A percentile compares a stretch with the other conserved stretches of the same genome.
These are phyloP conservation scores for Earliella scabrosa DNA, from an alignment of 1,284 basidiomycete species.

Conservation along the genomic window DNA sequence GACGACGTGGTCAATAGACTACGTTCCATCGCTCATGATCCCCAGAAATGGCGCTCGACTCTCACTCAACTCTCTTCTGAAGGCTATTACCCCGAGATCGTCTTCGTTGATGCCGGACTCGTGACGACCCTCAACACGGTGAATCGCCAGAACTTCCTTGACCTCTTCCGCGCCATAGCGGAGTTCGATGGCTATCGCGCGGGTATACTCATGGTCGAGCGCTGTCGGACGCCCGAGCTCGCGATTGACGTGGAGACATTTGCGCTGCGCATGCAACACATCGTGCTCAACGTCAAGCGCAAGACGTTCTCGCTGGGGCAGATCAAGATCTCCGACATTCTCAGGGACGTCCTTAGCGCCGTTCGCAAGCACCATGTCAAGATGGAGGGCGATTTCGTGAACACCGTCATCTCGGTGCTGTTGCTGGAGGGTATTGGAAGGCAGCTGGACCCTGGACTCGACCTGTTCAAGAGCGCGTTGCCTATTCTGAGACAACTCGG, in stretches of 20 bases:
- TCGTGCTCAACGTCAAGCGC: slow-evolving; percentile 91
- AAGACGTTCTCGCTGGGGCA: slow-evolving; percentile 96
- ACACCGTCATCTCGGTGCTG: slow-evolving; percentile 95
- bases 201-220: slow-evolving; percentile 95
- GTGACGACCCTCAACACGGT: slow-evolving; percentile 83
- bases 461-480: slow-evolving; percentile 91
- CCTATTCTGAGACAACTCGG: slow-evolving; percentile 91
- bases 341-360: slow-evolving; percentile 87
- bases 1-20: slow-evolving; percentile 76
- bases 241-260: slow-evolving; percentile 94
- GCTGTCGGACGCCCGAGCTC: slow-evolving; percentile 91
- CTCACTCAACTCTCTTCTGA: slow-evolving; percentile 66
- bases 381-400: slow-evolving; percentile 98
- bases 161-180: slow-evolving; percentile 94
- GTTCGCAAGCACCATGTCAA: slow-evolving; percentile 96
- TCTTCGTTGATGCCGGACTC: slow-evolving; percentile 96
- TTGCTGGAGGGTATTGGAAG: slow-evolving; percentile 96
- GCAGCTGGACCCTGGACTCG: slow-evolving; percentile 90
- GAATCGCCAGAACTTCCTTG: slow-evolving; percentile 93
- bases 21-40: slow-evolving; percentile 57
- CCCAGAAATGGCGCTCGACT: slow-evolving; percentile 73
- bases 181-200: slow-evolving; percentile 96
- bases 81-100: slow-evolving; percentile 93
- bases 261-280: slow-evolving; percentile 95
- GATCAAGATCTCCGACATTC: slow-evolving; percentile 94